Percentiles rank a stretch among this genome's conserved stretches.
phyloP scores from a whole-genome alignment of 2,329 filamentous ascomycete genomes.

The Ascochyta lentis region DNA sequence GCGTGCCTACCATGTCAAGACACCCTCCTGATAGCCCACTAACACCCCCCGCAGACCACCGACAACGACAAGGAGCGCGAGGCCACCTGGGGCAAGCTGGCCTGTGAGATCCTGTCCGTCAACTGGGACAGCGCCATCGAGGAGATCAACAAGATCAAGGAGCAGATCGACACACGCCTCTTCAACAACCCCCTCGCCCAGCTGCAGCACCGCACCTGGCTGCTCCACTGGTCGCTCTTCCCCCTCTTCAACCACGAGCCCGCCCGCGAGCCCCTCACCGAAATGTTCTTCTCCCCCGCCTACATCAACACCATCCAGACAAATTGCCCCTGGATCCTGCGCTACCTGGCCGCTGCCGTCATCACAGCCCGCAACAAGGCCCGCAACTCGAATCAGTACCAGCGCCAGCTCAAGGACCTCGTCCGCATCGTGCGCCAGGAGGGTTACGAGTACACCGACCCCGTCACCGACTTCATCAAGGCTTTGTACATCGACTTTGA shows the following conservation, averaged over 20 bases:
- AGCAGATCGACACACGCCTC: constrained; percentile 87
- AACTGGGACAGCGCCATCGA: constrained; percentile 89
- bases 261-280: constrained; percentile 87
- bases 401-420: constrained; percentile 98
- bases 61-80: constrained; percentile 97
- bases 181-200: constrained; percentile 97
- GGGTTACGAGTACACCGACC: constrained; percentile 95
- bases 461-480: constrained; percentile 94
- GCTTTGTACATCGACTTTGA: constrained; percentile 96
- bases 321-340: constrained; percentile 92
- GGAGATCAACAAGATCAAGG: constrained; percentile 69
- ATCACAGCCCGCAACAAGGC: constrained; percentile 79
- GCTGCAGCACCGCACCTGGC: constrained; percentile 94
- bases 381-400: constrained; percentile 86
- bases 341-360: constrained; percentile 91
- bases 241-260: constrained; percentile 98
- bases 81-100: constrained; percentile 97
- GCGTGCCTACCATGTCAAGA: constrained; percentile 11
- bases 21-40: no score
- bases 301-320: constrained; percentile 99
- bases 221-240: constrained; percentile 98
- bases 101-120: constrained; percentile 90
- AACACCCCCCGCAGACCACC: constrained; percentile 65
- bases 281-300: constrained; percentile 94
- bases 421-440: constrained; percentile 96